Evolutionary conservation across 257 asterid species (phyloP), one percentile per base, ranked within the genome.

Genomic region (Gentiana dahurica): DNA sequence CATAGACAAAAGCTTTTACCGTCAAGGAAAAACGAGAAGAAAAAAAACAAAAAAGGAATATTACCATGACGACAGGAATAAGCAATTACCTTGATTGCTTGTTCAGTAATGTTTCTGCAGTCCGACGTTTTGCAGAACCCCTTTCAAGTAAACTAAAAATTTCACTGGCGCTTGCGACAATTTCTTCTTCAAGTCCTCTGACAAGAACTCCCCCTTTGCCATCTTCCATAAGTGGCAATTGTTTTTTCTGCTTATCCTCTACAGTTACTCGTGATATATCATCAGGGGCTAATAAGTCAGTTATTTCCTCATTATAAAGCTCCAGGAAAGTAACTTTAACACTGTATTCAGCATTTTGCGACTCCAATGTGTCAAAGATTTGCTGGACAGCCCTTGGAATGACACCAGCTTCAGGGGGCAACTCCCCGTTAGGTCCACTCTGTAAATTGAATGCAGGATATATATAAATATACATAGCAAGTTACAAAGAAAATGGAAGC

Each of bases 161-260:
- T 68, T 85, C 95, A 59, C 65, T 75, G 12, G 94, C 89, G 73
- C 77, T 82, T 5, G 91, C 70, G 34, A 85, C 95, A 48, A 88
- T 88, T 69, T 88, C 95, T 68, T 88, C 95, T 63, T 88, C 97
- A 1, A 88, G 75, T 13, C 97, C 97, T 71, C 93, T 81, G 9
- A 88, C 94, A 62, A 88, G 84, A 66, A 85, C 97, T 36, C 95
- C 97, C 24, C 97, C 95, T 72, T 85, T 88, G 12, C 95, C 95
- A 69, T 88, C 97, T 71, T 88, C 95, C 94, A 88, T 85, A 24
- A 88, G 85, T 48, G 94, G 91, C 65, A 88, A 65, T 66, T 73
- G 88, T 62, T 82, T 88, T 77, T 81, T 88, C 81, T 82, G 94
- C 68, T 83, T 88, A 15, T 88, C 96, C 52, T 88, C 96, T 58